Evolutionary conservation across 331 rosid species (phyloP), one percentile per base, ranked within the genome.

Genomic region (Phaseolus coccineus): DNA sequence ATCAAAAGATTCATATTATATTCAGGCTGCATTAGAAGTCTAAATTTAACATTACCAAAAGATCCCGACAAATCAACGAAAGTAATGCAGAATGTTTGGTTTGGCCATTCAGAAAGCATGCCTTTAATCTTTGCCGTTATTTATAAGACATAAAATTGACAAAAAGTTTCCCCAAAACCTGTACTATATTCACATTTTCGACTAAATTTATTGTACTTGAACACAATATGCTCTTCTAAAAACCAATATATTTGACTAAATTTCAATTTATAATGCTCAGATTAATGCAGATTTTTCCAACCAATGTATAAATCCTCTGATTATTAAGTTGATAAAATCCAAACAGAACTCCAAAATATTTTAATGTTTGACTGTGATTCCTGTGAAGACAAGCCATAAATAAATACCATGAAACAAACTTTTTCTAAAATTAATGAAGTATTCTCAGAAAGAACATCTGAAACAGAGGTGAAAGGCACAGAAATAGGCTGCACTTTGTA

Each of bases 51-150:
- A 25, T 55, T 37, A 7, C 13, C 4, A 28, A 1, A 22, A 19
- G 42, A 39, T 44, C 25, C 44, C 44, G 16, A 16, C 42, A 28
- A 7, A 57, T 55, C 42, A 53, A 62, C 13, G 71, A 70, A 64
- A 42, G 8, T 12, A 16, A 12, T 22, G 24, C 30, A 72, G 67
- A 47, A 72, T 47, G 52, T 55, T 73, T 73, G 46, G 1, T 40
- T 40, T 40, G 7, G 30, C 73, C n/a, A 44, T 61, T 69, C 19
- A 50, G 62, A 77, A 35, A 14, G 8, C 62, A 68, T 24, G 72
- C 53, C 52, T 67, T 53, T 25, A 19, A 46, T 58, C 44, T 64
- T 55, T 2, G 7, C 15, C 10, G 16, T 19, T 37, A 71, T n/a
- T 4, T 33, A 28, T 12, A 30, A 57, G 28, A 31, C n/a, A 44